Base-by-base conservation (phyloP, 306 rosid species). In the Lagenaria siceraria region DNA sequence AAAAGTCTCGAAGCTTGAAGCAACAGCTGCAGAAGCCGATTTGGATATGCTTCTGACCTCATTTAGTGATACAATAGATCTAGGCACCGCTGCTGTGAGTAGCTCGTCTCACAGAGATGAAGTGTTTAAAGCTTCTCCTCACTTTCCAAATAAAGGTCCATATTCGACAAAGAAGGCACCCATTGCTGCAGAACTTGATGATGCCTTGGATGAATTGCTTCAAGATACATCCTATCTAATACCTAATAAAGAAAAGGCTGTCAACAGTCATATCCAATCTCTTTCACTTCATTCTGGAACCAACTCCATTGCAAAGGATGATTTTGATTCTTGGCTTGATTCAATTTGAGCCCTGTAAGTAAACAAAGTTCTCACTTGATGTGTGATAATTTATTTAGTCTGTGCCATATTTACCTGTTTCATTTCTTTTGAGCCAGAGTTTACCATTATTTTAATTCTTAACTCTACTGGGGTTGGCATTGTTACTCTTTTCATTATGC, bases 301-400 rank as follows among this genome's bases (percentile, higher is more conserved):
- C 76, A 85, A 78, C 82, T 55, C 89, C 76, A 62, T 80, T 82
- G 75, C 74, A 62, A 31, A 76, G 4, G 88, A 89, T 79, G 92
- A 90, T 65, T 89, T 92, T 80, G 94, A 90, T 78, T 85, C 94
- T 63, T 89, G 96, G 98, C 86, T 90, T 36, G 93, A 87, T 84
- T 87, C 96, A 74, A 79, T 90, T 70, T 90, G 87, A 86, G 73
- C 51, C 21, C 68, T 59, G 24, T 21, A 22, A 74, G 56, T 51
- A 52, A 33, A 14, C 13, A 9, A 73, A 68, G 35, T 76, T 53
- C 72, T 64, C 60, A 74, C 78, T 8, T 82, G 24, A 68, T 80
- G 53, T 65, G 40, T 48, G 58, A 71, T 24, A 71, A 46, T 22
- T 29, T 29, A 29, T 29, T 46, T 71, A 71, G 38, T 71, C 22